Evolutionary conservation across 1,284 basidiomycete species (phyloP), one percentile per base, ranked within the genome.

Genomic region (Amylostereum areolatum): DNA sequence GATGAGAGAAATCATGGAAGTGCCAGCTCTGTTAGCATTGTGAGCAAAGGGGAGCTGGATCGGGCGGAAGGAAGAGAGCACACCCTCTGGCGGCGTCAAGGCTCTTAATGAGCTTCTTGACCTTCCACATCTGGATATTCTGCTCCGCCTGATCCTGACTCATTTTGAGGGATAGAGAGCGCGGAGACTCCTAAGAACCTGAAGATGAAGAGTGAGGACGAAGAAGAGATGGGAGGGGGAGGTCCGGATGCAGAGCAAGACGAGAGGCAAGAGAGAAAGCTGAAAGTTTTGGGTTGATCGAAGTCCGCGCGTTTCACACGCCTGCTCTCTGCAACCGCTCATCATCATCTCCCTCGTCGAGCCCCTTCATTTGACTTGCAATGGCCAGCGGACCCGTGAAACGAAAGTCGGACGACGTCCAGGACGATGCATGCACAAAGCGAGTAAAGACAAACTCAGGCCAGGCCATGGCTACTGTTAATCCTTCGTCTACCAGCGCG

Each of bases 1-100:
- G 69, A 99, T 96, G 60, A 99, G 79, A 69, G 90, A 93, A 76
- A 99, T 99, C 96, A 99, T 99, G 62, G 93, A 97, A 51, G 96
- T 99, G 58, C 96, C 96, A 57, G 96, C 96, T 59, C 88, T 88
- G 59, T 24, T 52, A 6, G 37, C 48, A 40, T 27, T 42, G 2
- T 11, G n/a, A 30, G 25, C 28, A 53, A n/a, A 30, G 43, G 32
- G 24, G 44, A 49, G 41, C 46, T 28, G 27, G 18, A 18, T 18
- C 18, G 18, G 10, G 41, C 41, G 7, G n/a, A 29, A 8, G 25
- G n/a, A 27, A 43, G 52, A 48, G 44, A 33, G 69, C 75, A 46
- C 52, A 90, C 88, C 94, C 95, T 76, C 94, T 83, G 55, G 94
- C 92, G 46, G 85, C 75, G 66, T 96, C 90, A 70, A 97, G 83